Evolutionary conservation across 495 filamentous ascomycete genomes (phyloP).

Genomic region (Glutinoglossum americanum): DNA sequence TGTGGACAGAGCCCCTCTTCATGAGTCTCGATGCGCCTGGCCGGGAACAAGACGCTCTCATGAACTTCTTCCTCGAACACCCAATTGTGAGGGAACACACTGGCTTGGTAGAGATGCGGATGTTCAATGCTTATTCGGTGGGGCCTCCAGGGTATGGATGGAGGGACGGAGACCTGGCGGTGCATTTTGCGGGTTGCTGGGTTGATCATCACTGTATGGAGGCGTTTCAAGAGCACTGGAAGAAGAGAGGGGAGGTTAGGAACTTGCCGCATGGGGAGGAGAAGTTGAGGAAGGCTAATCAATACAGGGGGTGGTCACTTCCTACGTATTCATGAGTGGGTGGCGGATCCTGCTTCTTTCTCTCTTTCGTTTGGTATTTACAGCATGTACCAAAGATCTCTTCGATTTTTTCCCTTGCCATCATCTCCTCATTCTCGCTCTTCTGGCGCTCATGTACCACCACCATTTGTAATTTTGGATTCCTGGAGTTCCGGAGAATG

Average conservation of each 20-base stretch:
- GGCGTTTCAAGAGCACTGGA: conserved; percentile 17
- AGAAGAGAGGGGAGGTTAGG: conserved; percentile 7
- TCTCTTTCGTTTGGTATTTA: too few relatives aligned
- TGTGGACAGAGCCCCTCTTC: conserved; percentile 17
- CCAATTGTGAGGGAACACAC: conserved; percentile 14
- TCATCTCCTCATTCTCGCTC: too few relatives aligned
- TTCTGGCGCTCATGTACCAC: too few relatives aligned
- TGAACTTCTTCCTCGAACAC: conserved; percentile 14
- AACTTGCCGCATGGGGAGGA: not conserved
- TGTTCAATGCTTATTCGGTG: conserved; percentile 17
- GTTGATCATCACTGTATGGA: conserved; percentile 13
- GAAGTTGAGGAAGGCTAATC: not conserved
- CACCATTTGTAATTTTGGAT: too few relatives aligned
- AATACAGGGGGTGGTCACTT: too few relatives aligned
- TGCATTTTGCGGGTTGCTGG: conserved; percentile 22
- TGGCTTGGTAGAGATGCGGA: conserved; percentile 14
- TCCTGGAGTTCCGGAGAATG: too few relatives aligned
- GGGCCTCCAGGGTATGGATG: conserved; percentile 15
- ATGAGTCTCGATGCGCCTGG: conserved; percentile 13
- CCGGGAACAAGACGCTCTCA: conserved; percentile 17
- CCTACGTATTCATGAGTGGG: too few relatives aligned
- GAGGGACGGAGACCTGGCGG: conserved; percentile 15
- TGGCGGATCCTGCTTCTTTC: too few relatives aligned
- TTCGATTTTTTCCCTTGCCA: too few relatives aligned
- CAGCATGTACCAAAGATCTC: too few relatives aligned